These are phyloP conservation scores for Leucaena leucocephala DNA, from an alignment of 306 rosid genomes.

Conservation along the genomic window DNA sequence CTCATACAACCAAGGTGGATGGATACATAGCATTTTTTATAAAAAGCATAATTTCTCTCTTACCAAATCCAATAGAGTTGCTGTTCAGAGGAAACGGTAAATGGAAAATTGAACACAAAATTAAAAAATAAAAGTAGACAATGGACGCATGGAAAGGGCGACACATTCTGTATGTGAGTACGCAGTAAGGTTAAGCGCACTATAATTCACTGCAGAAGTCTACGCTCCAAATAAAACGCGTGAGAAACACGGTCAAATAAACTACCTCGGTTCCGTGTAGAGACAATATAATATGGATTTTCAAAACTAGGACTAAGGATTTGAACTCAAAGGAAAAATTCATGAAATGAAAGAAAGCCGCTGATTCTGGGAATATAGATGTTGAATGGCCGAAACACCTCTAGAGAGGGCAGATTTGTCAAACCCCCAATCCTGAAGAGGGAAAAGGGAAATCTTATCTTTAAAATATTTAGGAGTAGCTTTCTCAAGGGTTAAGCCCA, in stretches of 20 bases:
- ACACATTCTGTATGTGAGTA: background rate
- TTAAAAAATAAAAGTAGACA: constrained; percentile 24
- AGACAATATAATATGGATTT: constrained; percentile 1
- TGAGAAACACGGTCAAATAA: background rate
- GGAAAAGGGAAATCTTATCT: background rate
- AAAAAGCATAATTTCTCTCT: background rate
- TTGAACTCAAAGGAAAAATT: constrained; percentile 13
- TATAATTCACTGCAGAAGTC: background rate
- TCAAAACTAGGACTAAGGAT: constrained; percentile 12
- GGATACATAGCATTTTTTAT: background rate
- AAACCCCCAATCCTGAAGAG: constrained; percentile 3
- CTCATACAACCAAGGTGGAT: background rate
- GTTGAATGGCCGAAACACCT: constrained; percentile 30
- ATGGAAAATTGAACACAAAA: background rate
- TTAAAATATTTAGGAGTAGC: constrained; percentile 15
- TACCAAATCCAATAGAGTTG: background rate
- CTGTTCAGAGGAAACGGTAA: background rate
- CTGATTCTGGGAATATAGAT: constrained; percentile 35
- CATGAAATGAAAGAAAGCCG: constrained; percentile 13
- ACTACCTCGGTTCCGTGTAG: background rate
- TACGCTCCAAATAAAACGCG: constrained; percentile 16
- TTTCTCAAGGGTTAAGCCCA: background rate
- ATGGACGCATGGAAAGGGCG: constrained; percentile 16
- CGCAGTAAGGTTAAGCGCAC: background rate
- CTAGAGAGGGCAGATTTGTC: constrained; percentile 31